These are phyloP conservation scores for Aureobasidium sp. DNA, from an alignment of 2,329 filamentous ascomycete genomes.

Conservation along the genomic window DNA sequence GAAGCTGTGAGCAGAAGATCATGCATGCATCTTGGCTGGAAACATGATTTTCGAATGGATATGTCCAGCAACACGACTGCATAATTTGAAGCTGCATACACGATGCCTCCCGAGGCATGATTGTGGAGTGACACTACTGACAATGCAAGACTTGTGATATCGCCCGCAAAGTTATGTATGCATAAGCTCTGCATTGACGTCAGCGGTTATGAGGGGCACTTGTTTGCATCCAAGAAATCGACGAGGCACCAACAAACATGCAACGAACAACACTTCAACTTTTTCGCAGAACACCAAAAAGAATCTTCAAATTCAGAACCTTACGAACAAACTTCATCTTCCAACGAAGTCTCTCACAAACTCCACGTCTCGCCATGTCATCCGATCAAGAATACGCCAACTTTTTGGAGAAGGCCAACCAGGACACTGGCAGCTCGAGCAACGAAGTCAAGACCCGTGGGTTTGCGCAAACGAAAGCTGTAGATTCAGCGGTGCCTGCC, in stretches of 20 bases:
- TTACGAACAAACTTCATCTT: background rate
- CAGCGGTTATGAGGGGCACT: background rate
- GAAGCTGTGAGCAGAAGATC: too few species aligned
- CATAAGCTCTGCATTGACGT: background rate
- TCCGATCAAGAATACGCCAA: constrained; percentile 75
- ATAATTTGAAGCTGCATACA: too few species aligned
- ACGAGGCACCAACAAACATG: background rate
- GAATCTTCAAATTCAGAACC: background rate
- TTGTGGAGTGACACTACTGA: too few species aligned
- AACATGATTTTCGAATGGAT: too few species aligned
- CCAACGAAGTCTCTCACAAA: background rate
- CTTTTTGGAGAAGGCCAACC: constrained; percentile 82
- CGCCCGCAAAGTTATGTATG: too few species aligned
- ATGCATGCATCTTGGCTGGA: too few species aligned
- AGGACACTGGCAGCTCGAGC: constrained; percentile 43
- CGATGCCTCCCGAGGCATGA: too few species aligned
- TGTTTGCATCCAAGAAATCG: background rate
- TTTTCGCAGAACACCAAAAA: background rate
- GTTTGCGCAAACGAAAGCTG: constrained; percentile 31
- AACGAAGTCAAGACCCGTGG: constrained; percentile 13
- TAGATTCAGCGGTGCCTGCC: constrained; percentile 50
- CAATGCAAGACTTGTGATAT: too few species aligned
- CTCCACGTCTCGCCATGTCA: constrained; percentile 43
- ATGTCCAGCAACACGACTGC: too few species aligned
- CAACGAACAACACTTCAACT: background rate